phyloP scores from a whole-genome alignment of 2,329 filamentous ascomycete species.

The Pezicula carpinea region DNA sequence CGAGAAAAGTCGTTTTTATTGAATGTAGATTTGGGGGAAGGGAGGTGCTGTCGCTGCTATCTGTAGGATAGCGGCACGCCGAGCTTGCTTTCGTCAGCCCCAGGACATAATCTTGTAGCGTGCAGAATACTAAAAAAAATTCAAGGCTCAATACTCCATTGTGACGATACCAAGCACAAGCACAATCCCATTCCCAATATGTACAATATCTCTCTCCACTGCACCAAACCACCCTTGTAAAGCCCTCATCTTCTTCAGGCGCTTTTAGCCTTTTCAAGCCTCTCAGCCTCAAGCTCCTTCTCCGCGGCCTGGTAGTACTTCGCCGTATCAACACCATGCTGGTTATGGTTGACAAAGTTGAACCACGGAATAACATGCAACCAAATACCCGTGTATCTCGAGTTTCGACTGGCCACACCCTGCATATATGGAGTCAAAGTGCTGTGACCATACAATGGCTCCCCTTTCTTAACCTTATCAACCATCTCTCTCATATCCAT shows the following conservation, averaged over 20 bases:
- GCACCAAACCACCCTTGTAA: constrained; percentile 4
- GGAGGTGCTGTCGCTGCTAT: no score
- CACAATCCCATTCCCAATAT: constrained; percentile 8
- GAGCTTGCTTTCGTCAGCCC: no score
- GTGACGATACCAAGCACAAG: not conserved
- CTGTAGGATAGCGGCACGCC: no score
- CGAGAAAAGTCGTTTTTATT: no score
- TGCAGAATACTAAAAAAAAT: no score
- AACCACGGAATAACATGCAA: constrained; percentile 88
- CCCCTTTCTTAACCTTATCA: constrained; percentile 84
- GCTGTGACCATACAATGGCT: constrained; percentile 83
- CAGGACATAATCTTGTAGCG: not conserved
- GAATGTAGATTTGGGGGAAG: no score
- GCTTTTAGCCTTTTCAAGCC: constrained; percentile 55
- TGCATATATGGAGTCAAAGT: constrained; percentile 82
- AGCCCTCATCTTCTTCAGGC: constrained; percentile 9
- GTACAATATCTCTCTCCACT: constrained; percentile 6
- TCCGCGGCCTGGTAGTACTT: constrained; percentile 98
- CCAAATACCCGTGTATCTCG: constrained; percentile 82
- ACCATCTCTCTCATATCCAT: constrained; percentile 99
- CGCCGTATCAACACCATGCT: constrained; percentile 92
- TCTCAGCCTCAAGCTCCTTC: constrained; percentile 82
- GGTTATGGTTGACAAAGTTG: constrained; percentile 95
- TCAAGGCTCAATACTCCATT: not conserved
- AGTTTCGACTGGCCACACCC: constrained; percentile 87